Evolutionary conservation across 2,329 filamentous ascomycete species (phyloP).

Genomic region (Colletotrichum sp.): DNA sequence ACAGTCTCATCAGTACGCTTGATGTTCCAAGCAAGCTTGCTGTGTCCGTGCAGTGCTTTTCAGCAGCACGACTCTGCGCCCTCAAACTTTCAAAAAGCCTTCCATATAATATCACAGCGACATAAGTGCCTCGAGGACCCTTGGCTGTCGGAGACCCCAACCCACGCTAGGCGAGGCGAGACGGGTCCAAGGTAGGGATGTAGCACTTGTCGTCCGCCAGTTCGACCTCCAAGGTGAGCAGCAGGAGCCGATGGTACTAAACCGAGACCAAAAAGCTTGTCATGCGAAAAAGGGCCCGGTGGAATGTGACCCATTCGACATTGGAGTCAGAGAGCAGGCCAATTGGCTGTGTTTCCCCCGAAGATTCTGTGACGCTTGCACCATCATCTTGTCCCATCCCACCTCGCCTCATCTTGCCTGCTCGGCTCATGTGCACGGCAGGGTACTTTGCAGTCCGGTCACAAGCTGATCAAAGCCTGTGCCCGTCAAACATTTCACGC

Average conservation of each 20-base stretch:
- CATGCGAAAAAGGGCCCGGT: background rate
- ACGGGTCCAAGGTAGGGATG: background rate
- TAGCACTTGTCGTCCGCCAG: background rate
- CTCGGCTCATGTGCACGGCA: background rate
- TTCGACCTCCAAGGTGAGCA: background rate
- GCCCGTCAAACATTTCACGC: background rate
- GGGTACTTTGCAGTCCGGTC: background rate
- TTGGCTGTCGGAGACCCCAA: background rate
- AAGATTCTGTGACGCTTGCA: background rate
- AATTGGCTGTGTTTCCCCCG: background rate
- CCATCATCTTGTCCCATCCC: background rate
- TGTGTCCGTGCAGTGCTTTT: background rate
- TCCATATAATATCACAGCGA: background rate
- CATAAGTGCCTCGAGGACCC: background rate
- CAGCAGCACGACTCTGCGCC: background rate
- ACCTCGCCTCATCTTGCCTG: background rate
- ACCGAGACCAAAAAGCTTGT: constrained; percentile 1
- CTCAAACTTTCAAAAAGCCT: background rate
- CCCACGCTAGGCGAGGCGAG: background rate
- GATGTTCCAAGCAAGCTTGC: background rate
- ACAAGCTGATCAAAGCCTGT: background rate
- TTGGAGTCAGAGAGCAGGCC: background rate
- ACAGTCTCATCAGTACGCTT: background rate
- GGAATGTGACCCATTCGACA: background rate
- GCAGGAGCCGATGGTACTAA: background rate